phyloP scores from a whole-genome alignment of 208 protist species.

The Strigomonas culicis region DNA sequence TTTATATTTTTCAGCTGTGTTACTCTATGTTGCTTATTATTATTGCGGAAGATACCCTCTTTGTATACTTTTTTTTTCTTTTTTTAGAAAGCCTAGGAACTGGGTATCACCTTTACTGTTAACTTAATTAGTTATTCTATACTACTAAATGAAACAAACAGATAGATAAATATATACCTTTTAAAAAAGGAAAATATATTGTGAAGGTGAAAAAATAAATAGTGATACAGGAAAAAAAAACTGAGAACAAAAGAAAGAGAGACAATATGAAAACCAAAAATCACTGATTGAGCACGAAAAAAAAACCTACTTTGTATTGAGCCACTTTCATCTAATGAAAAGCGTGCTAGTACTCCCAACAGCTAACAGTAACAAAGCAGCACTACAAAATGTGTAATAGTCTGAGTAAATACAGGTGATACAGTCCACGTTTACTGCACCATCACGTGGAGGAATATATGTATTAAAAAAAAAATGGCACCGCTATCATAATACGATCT shows the following conservation, averaged over 20 bases:
- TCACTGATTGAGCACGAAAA: slow-evolving; percentile 5
- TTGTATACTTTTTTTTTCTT: background rate
- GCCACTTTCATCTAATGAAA: too few species aligned
- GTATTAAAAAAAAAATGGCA: slow-evolving; percentile 13
- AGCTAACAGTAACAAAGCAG: background rate
- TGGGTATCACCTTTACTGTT: too few species aligned
- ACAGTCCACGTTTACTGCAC: too few species aligned
- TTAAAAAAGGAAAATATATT: background rate
- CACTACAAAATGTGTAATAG: background rate
- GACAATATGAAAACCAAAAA: background rate
- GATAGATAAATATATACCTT: background rate
- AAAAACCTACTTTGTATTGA: slow-evolving; percentile 6
- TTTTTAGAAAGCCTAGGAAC: background rate
- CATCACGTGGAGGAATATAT: slow-evolving; percentile 12
- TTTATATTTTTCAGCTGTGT: too few species aligned
- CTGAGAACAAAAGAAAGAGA: slow-evolving; percentile 2
- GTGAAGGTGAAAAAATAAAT: slow-evolving; percentile 4
- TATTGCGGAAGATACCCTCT: background rate
- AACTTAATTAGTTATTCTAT: too few species aligned
- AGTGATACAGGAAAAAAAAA: background rate
- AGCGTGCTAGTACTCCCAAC: too few species aligned
- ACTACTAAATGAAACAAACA: background rate
- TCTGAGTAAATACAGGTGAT: too few species aligned
- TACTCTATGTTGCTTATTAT: background rate
- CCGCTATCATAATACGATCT: too few species aligned